phyloP scores from a whole-genome alignment of 352 stramenopile species.

The Globisporangium nunn region DNA sequence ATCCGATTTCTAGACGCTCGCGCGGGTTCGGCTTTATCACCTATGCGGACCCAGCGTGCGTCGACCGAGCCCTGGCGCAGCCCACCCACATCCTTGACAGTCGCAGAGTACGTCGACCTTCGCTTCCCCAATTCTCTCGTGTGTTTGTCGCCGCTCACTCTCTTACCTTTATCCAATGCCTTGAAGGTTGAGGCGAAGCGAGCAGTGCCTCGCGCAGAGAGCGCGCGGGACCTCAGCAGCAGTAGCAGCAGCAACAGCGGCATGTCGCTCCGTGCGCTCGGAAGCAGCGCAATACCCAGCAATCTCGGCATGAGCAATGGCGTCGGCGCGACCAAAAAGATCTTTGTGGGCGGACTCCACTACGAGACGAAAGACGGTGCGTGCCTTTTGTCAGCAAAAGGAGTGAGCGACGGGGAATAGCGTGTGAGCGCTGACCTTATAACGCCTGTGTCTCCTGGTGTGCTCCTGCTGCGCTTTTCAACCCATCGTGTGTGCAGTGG shows the following conservation, averaged over 20 bases:
- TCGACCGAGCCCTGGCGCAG: constrained; percentile 86
- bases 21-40: constrained; percentile 93
- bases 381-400: constrained; percentile 1
- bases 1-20: constrained; percentile 87
- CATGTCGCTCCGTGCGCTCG: constrained; percentile 37
- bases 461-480: not conserved
- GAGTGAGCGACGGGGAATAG: not conserved
- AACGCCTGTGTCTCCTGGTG: not conserved
- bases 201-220: constrained; percentile 84
- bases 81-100: constrained; percentile 89
- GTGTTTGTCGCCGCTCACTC: constrained; percentile 10
- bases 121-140: not conserved
- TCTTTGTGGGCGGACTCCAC: constrained; percentile 90
- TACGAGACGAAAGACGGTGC: constrained; percentile 92
- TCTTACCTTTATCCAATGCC: not conserved
- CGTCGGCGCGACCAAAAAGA: constrained; percentile 85
- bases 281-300: constrained; percentile 43
- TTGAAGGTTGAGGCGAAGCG: constrained; percentile 88
- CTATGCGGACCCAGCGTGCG: constrained; percentile 81
- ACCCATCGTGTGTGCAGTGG: constrained; percentile 26
- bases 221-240: constrained; percentile 54
- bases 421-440: not conserved
- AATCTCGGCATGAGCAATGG: constrained; percentile 38
- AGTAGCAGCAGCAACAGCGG: constrained; percentile 23
- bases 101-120: constrained; percentile 45